phyloP scores from a whole-genome alignment of 2,329 filamentous ascomycete genomes.

The Dichotomopilus funicola region DNA sequence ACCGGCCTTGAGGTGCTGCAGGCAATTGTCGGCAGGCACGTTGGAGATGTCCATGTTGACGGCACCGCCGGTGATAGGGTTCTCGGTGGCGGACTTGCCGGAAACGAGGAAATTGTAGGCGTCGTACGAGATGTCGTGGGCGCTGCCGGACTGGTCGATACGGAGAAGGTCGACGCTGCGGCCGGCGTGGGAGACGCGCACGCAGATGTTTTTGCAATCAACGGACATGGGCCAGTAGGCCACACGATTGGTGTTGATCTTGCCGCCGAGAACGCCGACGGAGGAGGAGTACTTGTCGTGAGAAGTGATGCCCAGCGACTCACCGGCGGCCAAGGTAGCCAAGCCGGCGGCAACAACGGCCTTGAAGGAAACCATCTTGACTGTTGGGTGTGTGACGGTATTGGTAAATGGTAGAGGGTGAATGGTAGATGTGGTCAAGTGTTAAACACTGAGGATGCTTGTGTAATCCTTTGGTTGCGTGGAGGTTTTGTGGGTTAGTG shows the following conservation, averaged over 20 bases:
- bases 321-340: not conserved
- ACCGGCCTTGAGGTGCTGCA: slow-evolving; percentile 40
- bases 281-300: slow-evolving; percentile 50
- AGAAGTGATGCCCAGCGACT: slow-evolving; percentile 38
- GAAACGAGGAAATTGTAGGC: slow-evolving; percentile 51
- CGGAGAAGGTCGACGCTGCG: slow-evolving; percentile 50
- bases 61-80: slow-evolving; percentile 42
- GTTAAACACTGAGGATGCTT: too few relatives aligned
- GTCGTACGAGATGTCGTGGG: slow-evolving; percentile 52
- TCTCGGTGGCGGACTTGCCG: slow-evolving; percentile 38
- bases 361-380: too few relatives aligned
- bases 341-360: not conserved
- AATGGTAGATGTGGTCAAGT: too few relatives aligned
- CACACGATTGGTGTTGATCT: slow-evolving; percentile 52
- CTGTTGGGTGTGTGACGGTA: too few relatives aligned
- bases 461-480: too few relatives aligned
- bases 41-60: slow-evolving; percentile 43
- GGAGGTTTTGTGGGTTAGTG: too few relatives aligned
- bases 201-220: slow-evolving; percentile 49
- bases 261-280: slow-evolving; percentile 51
- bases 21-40: slow-evolving; percentile 43
- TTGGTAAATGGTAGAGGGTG: too few relatives aligned
- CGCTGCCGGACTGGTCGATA: slow-evolving; percentile 48
- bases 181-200: slow-evolving; percentile 42
- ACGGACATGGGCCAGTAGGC: slow-evolving; percentile 51